phyloP scores from a whole-genome alignment of 495 filamentous ascomycete species.

The Aspergillus saccharolyticus region DNA sequence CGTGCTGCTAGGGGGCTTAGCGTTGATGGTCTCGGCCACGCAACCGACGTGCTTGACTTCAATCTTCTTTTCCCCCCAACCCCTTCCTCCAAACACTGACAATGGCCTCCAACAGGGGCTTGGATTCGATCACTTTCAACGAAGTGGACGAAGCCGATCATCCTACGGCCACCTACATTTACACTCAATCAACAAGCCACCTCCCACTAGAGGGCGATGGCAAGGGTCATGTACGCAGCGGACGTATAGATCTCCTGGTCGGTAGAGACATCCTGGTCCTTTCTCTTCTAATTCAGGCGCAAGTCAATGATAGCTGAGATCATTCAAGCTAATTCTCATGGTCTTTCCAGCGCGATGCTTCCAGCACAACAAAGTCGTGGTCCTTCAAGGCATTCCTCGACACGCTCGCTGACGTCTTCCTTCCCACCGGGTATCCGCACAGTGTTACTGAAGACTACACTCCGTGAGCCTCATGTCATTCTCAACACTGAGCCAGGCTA shows the following conservation, averaged over 20 bases:
- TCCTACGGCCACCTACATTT: constrained; percentile 35
- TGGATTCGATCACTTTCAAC: constrained; percentile 21
- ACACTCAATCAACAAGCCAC: constrained; percentile 19
- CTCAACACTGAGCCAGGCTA: constrained; percentile 16
- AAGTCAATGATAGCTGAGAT: background rate
- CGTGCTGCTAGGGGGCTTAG: background rate
- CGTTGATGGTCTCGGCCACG: background rate
- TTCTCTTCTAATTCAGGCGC: background rate
- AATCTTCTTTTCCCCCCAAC: too few species aligned
- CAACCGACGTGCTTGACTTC: too few species aligned
- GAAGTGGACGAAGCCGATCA: constrained; percentile 39
- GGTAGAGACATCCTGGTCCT: constrained; percentile 8
- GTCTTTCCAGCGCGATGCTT: constrained; percentile 13
- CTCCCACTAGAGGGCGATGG: background rate
- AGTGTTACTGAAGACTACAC: constrained; percentile 89
- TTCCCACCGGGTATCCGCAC: constrained; percentile 89
- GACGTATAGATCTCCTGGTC: constrained; percentile 36
- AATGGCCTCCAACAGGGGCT: constrained; percentile 19
- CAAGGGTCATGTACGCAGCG: constrained; percentile 2
- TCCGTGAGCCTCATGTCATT: constrained; percentile 47
- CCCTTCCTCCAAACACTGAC: too few species aligned
- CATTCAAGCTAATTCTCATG: background rate
- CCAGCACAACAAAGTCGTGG: constrained; percentile 24
- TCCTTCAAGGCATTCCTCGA: constrained; percentile 26
- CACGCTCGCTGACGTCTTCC: constrained; percentile 54